Evolutionary conservation across 2,329 filamentous ascomycete species (phyloP).

Genomic region (Diaporthe capsici): DNA sequence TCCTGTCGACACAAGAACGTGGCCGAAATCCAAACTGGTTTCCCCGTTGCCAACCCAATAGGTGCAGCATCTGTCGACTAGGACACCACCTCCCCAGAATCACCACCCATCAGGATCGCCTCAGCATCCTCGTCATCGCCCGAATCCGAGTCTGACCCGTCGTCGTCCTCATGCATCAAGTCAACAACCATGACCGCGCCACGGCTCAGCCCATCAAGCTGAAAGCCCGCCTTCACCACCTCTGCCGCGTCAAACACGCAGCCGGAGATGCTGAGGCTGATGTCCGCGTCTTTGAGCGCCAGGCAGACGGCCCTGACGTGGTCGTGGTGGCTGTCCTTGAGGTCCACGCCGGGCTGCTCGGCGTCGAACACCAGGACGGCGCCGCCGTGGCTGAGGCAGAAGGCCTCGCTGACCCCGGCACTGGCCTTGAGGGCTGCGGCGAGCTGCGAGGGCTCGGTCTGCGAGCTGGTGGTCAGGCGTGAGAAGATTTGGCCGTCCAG

Average conservation of each 20-base stretch:
- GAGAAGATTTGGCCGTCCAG: conserved; percentile 43
- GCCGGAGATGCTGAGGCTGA: conserved; percentile 45
- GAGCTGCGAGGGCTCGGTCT: conserved; percentile 41
- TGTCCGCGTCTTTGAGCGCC: conserved; percentile 44
- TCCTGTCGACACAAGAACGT: background rate
- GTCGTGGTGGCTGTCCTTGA: conserved; percentile 44
- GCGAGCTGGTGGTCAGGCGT: conserved; percentile 42
- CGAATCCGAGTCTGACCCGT: conserved; percentile 34
- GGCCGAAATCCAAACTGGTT: background rate
- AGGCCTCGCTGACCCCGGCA: conserved; percentile 36
- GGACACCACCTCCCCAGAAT: conserved; percentile 23
- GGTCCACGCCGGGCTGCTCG: conserved; percentile 31
- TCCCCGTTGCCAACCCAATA: background rate
- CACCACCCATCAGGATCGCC: conserved; percentile 33
- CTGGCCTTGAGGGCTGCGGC: conserved; percentile 33
- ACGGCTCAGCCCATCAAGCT: conserved; percentile 44
- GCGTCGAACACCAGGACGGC: conserved; percentile 44
- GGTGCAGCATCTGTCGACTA: background rate
- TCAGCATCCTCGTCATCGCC: conserved; percentile 42
- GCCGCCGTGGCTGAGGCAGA: conserved; percentile 42
- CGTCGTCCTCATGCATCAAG: conserved; percentile 43
- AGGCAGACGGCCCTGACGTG: conserved; percentile 45
- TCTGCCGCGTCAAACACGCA: conserved; percentile 43
- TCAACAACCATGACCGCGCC: conserved; percentile 45
- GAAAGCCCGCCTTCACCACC: conserved; percentile 44